These are phyloP conservation scores for Aquilaria agallochum DNA, from an alignment of 441 rosid genomes.

Conservation along the genomic window DNA sequence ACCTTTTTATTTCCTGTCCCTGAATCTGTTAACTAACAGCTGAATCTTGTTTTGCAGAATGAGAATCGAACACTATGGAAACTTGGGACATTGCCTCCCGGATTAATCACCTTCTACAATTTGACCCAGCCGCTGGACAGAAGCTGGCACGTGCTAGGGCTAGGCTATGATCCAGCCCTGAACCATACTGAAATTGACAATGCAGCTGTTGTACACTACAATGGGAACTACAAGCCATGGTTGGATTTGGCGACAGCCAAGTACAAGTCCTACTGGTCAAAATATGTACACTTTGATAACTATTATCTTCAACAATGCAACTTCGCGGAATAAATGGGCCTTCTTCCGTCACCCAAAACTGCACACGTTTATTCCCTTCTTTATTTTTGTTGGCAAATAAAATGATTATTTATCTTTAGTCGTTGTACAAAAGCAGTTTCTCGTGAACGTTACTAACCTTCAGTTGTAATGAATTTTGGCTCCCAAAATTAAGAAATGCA, in stretches of 20 bases:
- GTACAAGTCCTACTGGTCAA: slow-evolving; percentile 85
- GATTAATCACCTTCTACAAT: slow-evolving; percentile 91
- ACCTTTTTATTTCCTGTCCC: not conserved
- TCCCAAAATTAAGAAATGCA: no score
- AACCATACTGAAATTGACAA: slow-evolving; percentile 82
- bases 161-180: slow-evolving; percentile 94
- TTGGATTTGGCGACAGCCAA: slow-evolving; percentile 79
- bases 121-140: slow-evolving; percentile 79
- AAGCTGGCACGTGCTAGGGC: slow-evolving; percentile 88
- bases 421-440: not conserved
- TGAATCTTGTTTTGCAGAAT: slow-evolving; percentile 52
- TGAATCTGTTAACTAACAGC: slow-evolving; percentile 11
- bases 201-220: slow-evolving; percentile 90
- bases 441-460: no score
- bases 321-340: slow-evolving; percentile 32
- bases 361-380: not conserved
- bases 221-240: slow-evolving; percentile 97
- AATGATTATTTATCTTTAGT: not conserved
- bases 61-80: slow-evolving; percentile 97
- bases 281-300: slow-evolving; percentile 63
- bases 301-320: slow-evolving; percentile 66
- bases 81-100: slow-evolving; percentile 93
- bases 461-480: no score
- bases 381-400: not conserved
- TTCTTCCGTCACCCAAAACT: not conserved